Conservation (phyloP, 306 rosid genomes). For the Vigna hirtella region DNA sequence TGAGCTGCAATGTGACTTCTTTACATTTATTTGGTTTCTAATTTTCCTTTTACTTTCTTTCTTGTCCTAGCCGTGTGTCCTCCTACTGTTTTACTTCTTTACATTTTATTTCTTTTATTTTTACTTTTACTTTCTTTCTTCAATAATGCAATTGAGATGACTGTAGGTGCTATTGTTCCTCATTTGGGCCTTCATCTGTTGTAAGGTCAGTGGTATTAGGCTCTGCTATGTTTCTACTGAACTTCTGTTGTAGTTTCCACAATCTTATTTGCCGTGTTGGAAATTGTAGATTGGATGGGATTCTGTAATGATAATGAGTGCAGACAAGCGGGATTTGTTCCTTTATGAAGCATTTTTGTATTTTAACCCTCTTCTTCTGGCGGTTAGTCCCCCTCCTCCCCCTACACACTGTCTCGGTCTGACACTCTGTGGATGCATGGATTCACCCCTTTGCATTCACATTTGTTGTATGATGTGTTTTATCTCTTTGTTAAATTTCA, state of each 20-base stretch:
- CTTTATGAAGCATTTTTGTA: conserved; percentile 97
- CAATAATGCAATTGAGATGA: conserved; percentile 49
- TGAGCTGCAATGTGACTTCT: conserved; percentile 24
- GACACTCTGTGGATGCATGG: conserved; percentile 11
- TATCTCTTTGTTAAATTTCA: conserved; percentile 55
- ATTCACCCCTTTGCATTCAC: conserved; percentile 33
- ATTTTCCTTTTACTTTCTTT: too few relatives aligned
- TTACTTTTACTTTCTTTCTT: conserved; percentile 2
- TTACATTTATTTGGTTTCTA: too few relatives aligned
- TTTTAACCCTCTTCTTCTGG: conserved; percentile 94
- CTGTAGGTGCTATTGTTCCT: conserved; percentile 82
- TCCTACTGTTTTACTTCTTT: conserved; percentile 10
- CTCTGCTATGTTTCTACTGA: conserved; percentile 24
- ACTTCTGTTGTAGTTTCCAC: conserved; percentile 38
- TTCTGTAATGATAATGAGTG: conserved; percentile 99
- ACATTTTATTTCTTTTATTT: not conserved
- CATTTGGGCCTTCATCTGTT: conserved; percentile 85
- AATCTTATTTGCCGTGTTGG: conserved; percentile 36
- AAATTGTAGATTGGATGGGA: conserved; percentile 91
- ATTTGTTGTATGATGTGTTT: conserved; percentile 35
- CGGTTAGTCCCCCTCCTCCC: conserved; percentile 63
- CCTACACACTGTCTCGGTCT: not conserved
- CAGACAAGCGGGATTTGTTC: conserved; percentile 85
- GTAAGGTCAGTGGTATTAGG: conserved; percentile 73
- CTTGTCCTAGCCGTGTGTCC: not conserved